A percentile compares a stretch with the other conserved stretches of the same genome.
These are phyloP conservation scores for Epichloe baconii DNA, from an alignment of 2,329 filamentous ascomycete genomes.

Conservation along the genomic window DNA sequence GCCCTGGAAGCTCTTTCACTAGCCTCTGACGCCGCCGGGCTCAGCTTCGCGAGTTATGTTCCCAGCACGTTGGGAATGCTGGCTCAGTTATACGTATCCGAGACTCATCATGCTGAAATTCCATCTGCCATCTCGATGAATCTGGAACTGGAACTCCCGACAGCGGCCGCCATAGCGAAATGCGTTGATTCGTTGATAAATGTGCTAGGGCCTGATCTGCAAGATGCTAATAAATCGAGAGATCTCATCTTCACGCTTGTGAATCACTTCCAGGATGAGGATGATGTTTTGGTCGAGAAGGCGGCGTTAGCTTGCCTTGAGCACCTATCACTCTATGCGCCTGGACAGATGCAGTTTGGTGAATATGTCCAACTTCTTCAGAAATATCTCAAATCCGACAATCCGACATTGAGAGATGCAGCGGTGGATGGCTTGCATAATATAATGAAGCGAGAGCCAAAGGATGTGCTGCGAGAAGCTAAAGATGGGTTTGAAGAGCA, in stretches of 20 bases:
- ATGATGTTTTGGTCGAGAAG: slow-evolving; percentile 55
- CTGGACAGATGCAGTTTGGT: slow-evolving; percentile 70
- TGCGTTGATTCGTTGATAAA: slow-evolving; percentile 95
- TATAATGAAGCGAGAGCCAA: slow-evolving; percentile 83
- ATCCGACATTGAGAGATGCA: slow-evolving; percentile 58
- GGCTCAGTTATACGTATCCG: slow-evolving; percentile 80
- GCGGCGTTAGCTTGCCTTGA: slow-evolving; percentile 76
- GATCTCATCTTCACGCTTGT: slow-evolving; percentile 84
- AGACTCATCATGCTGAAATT: slow-evolving; percentile 81
- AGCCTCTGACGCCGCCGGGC: slow-evolving; percentile 80
- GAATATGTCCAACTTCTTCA: slow-evolving; percentile 78
- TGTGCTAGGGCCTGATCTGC: slow-evolving; percentile 85
- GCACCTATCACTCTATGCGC: slow-evolving; percentile 83
- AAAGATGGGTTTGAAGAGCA: slow-evolving; percentile 75
- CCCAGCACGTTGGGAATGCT: slow-evolving; percentile 86
- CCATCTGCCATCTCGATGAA: slow-evolving; percentile 74
- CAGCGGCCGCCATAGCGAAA: slow-evolving; percentile 68
- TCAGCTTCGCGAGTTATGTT: slow-evolving; percentile 85
- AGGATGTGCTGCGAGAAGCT: slow-evolving; percentile 66
- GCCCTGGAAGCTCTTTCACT: slow-evolving; percentile 77
- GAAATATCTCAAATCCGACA: slow-evolving; percentile 57
- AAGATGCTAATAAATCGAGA: slow-evolving; percentile 82
- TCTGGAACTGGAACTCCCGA: slow-evolving; percentile 73
- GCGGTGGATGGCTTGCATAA: slow-evolving; percentile 85
- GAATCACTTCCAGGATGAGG: slow-evolving; percentile 66